Conservation (phyloP, 2,329 filamentous ascomycete genomes). For the Cladosporium phlei region DNA sequence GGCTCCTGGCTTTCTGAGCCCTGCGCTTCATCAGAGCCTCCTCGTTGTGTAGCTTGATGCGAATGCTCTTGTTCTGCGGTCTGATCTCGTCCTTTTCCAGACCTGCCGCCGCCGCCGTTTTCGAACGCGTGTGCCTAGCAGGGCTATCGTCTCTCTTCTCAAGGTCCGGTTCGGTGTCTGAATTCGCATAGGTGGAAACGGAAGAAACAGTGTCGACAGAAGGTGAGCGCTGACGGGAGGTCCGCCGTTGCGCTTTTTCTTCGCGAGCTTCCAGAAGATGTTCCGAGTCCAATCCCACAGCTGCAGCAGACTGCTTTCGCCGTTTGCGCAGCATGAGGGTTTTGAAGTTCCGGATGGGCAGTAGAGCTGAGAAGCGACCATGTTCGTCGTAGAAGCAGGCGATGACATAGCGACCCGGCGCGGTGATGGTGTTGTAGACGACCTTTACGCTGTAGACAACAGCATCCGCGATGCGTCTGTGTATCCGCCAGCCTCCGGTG, state of each 20-base stretch:
- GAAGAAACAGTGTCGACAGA: slow-evolving; percentile 35
- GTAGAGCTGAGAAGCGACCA: slow-evolving; percentile 71
- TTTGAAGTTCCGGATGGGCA: slow-evolving; percentile 62
- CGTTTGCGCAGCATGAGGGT: slow-evolving; percentile 24
- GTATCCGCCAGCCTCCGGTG: slow-evolving; percentile 44
- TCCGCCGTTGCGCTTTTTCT: slow-evolving; percentile 29
- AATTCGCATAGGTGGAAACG: slow-evolving; percentile 60
- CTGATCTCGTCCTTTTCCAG: slow-evolving; percentile 56
- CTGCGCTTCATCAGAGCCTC: slow-evolving; percentile 59
- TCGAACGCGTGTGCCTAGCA: slow-evolving; percentile 58
- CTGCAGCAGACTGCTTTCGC: slow-evolving; percentile 1
- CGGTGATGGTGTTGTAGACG: slow-evolving; percentile 71
- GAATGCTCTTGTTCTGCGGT: slow-evolving; percentile 72
- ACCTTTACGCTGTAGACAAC: slow-evolving; percentile 73
- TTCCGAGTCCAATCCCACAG: slow-evolving; percentile 28
- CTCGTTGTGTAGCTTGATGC: slow-evolving; percentile 84
- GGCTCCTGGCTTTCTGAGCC: slow-evolving; percentile 51
- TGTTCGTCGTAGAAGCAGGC: slow-evolving; percentile 78
- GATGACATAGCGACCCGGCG: slow-evolving; percentile 76
- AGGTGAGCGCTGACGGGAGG: slow-evolving; percentile 35
- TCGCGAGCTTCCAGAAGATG: slow-evolving; percentile 30
- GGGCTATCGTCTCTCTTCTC: slow-evolving; percentile 38
- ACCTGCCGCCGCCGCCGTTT: slow-evolving; percentile 45
- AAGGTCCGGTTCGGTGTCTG: slow-evolving; percentile 60
- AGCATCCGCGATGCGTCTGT: slow-evolving; percentile 65